phyloP scores from a whole-genome alignment of 768 basidiomycete species.

The Leucocoprinus birnbaumii region DNA sequence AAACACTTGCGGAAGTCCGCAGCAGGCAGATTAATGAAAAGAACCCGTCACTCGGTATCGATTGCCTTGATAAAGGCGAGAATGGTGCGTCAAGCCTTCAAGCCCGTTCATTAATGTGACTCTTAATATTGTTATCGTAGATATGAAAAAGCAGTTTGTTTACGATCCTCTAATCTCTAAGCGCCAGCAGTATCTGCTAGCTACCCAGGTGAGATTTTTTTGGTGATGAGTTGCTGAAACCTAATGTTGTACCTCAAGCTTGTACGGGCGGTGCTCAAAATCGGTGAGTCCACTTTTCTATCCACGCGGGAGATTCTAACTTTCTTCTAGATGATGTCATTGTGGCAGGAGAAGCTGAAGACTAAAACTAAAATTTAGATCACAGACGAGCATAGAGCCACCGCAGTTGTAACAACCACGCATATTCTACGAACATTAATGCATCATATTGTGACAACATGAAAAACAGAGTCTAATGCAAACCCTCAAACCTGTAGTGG shows the following conservation, averaged over 20 bases:
- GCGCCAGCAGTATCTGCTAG: slow-evolving; percentile 93
- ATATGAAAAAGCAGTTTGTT: slow-evolving; percentile 97
- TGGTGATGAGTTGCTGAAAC: neutral
- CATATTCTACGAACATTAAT: slow-evolving; percentile 4
- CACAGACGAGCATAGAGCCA: neutral
- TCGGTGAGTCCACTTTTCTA: slow-evolving; percentile 47
- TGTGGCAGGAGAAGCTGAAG: slow-evolving; percentile 65
- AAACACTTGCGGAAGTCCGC: slow-evolving; percentile 94
- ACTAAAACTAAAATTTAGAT: slow-evolving; percentile 41
- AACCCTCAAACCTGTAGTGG: too few relatives aligned
- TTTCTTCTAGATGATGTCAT: slow-evolving; percentile 72
- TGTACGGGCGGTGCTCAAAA: slow-evolving; percentile 85
- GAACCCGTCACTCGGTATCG: slow-evolving; percentile 87
- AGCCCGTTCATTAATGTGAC: neutral
- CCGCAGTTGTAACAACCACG: neutral
- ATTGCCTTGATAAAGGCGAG: slow-evolving; percentile 82
- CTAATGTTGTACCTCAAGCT: slow-evolving; percentile 39
- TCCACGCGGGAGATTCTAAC: neutral
- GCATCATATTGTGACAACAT: neutral
- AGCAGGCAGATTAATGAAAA: slow-evolving; percentile 87
- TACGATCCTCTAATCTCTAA: slow-evolving; percentile 98
- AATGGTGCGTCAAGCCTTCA: slow-evolving; percentile 58
- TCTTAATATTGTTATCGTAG: slow-evolving; percentile 35
- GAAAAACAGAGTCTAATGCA: too few relatives aligned
- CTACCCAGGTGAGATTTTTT: slow-evolving; percentile 74